These are phyloP conservation scores for Dentipellis sp. DNA, from an alignment of 768 basidiomycete species.

Conservation along the genomic window DNA sequence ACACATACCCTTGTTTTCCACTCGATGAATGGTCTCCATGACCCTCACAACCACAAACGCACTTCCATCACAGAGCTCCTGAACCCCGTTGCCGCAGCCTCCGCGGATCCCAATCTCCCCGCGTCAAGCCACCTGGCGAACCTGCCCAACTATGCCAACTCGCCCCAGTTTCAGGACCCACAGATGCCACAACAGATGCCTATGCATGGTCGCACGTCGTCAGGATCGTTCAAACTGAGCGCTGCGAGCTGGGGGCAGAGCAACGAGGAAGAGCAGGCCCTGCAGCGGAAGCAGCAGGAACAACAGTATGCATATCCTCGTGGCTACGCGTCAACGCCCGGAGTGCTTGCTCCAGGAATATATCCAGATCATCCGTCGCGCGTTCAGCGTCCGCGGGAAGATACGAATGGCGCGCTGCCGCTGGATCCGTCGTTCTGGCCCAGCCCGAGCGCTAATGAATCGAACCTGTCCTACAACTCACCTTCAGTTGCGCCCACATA, in stretches of 20 bases:
- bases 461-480: constrained; percentile 31
- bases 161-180: constrained; percentile 12
- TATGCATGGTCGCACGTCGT: constrained; percentile 2
- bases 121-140: constrained; percentile 12
- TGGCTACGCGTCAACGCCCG: constrained; percentile 2
- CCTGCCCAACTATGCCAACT: constrained; percentile 6
- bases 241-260: constrained; percentile 50
- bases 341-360: constrained; percentile 10
- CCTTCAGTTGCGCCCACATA: constrained; percentile 38
- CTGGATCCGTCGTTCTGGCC: constrained; percentile 19
- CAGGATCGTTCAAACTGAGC: constrained; percentile 41
- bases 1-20: background rate
- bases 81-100: constrained; percentile 33
- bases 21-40: constrained; percentile 33
- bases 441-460: constrained; percentile 25
- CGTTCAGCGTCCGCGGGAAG: constrained; percentile 13
- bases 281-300: constrained; percentile 6
- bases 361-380: constrained; percentile 18
- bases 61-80: constrained; percentile 43
- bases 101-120: constrained; percentile 20
- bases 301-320: background rate
- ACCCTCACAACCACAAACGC: constrained; percentile 31
- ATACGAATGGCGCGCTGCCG: constrained; percentile 14
- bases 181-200: constrained; percentile 10
- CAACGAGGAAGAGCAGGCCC: constrained; percentile 23